A percentile compares a stretch with the other conserved stretches of the same genome.
These are phyloP conservation scores for Xylaria sp. DNA, from an alignment of 2,329 filamentous ascomycete species.

Conservation along the genomic window DNA sequence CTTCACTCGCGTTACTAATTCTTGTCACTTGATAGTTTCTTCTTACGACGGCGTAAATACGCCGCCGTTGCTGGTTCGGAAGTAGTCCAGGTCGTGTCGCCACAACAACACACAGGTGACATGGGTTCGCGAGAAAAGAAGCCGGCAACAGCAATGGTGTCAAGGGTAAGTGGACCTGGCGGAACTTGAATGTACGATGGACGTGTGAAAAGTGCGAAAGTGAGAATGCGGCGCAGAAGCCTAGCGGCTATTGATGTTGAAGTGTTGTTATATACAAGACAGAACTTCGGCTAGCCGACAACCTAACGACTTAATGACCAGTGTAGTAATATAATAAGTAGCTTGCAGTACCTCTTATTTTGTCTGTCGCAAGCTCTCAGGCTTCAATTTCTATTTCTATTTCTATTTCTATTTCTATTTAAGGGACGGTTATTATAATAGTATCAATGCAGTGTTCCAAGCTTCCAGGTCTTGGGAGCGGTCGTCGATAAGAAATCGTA, in stretches of 20 bases:
- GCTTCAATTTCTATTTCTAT: too few species aligned
- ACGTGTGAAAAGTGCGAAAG: neutral
- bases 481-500: neutral
- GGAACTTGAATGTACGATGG: neutral
- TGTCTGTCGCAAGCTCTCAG: neutral
- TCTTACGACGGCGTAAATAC: constrained; percentile 37
- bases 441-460: too few species aligned
- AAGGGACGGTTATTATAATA: too few species aligned
- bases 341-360: neutral
- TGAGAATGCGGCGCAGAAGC: neutral
- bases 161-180: neutral
- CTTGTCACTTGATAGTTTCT: constrained; percentile 24
- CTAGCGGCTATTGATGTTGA: neutral
- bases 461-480: too few species aligned
- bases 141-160: neutral
- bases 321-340: too few species aligned
- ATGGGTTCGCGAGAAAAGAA: constrained; percentile 18
- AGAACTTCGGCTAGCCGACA: neutral
- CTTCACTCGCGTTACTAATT: constrained; percentile 25
- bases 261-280: neutral
- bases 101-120: constrained; percentile 18
- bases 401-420: too few species aligned
- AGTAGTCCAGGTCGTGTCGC: constrained; percentile 28
- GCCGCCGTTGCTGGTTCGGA: constrained; percentile 28
- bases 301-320: neutral